phyloP scores from a whole-genome alignment of 2,329 filamentous ascomycete genomes.

The Colletotrichum costaricense region DNA sequence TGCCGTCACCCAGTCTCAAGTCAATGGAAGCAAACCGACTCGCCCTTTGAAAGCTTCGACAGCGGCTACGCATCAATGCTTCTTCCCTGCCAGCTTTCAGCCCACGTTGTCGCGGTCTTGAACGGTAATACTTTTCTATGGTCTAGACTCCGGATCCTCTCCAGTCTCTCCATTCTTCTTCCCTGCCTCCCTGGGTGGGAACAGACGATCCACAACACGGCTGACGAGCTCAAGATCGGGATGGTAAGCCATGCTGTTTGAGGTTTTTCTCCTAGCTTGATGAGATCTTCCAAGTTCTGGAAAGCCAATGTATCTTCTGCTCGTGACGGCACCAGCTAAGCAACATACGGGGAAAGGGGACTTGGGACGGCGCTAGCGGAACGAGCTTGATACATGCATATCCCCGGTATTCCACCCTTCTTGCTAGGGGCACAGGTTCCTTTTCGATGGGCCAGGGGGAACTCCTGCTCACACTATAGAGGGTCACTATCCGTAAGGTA shows the following conservation, averaged over 20 bases:
- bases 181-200: not conserved
- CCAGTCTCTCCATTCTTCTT: not conserved
- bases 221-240: not conserved
- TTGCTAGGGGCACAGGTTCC: not conserved
- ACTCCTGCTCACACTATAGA: not conserved
- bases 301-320: not conserved
- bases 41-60: not conserved
- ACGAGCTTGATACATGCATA: conserved; percentile 7
- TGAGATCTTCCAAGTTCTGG: not conserved
- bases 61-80: not conserved
- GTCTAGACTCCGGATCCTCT: not conserved
- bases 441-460: not conserved
- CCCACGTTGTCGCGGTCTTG: not conserved
- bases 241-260: not conserved
- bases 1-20: not conserved
- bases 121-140: not conserved
- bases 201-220: not conserved
- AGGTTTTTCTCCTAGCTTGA: not conserved
- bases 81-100: not conserved
- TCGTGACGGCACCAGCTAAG: not conserved
- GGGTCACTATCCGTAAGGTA: not conserved
- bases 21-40: not conserved
- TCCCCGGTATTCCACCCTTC: not conserved
- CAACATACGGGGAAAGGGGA: not conserved
- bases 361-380: not conserved